Evolutionary conservation across 2,329 filamentous ascomycete species (phyloP).

Genomic region (Fusarium luffae): DNA sequence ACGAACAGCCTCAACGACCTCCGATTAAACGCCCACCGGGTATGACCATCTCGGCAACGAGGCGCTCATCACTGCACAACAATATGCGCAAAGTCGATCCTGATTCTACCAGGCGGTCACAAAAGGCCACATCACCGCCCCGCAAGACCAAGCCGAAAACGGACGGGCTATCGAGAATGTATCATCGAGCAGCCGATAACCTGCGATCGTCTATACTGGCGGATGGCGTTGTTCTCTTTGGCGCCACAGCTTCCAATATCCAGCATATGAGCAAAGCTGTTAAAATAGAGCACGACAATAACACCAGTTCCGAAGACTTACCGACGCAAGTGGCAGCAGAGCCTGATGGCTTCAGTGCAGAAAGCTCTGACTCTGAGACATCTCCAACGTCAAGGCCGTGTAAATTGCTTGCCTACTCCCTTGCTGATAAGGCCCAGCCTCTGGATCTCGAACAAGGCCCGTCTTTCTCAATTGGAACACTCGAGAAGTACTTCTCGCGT

Average conservation of each 20-base stretch:
- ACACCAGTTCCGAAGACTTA: slow-evolving; percentile 32
- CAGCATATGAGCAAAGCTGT: slow-evolving; percentile 14
- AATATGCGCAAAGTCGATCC: slow-evolving; percentile 21
- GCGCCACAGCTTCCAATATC: slow-evolving; percentile 42
- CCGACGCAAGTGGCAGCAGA: slow-evolving; percentile 18
- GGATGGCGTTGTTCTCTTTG: slow-evolving; percentile 48
- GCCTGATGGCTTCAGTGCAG: slow-evolving; percentile 39
- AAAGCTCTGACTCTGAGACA: slow-evolving; percentile 48
- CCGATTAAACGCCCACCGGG: slow-evolving; percentile 33
- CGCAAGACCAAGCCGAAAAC: slow-evolving; percentile 18
- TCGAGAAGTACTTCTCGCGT: slow-evolving; percentile 47
- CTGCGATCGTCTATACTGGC: slow-evolving; percentile 47
- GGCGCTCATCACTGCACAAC: slow-evolving; percentile 20
- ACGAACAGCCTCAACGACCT: slow-evolving; percentile 4
- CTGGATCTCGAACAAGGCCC: slow-evolving; percentile 45
- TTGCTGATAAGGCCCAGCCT: slow-evolving; percentile 41
- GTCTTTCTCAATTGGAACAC: slow-evolving; percentile 44
- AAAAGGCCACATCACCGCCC: neutral
- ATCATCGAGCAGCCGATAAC: slow-evolving; percentile 45
- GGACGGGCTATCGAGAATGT: slow-evolving; percentile 43
- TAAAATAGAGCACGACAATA: slow-evolving; percentile 5
- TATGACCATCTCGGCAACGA: slow-evolving; percentile 30
- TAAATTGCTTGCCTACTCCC: slow-evolving; percentile 46
- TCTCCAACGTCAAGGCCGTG: slow-evolving; percentile 44
- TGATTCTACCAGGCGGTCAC: neutral